Evolutionary conservation across 2,329 filamentous ascomycete genomes (phyloP).

Genomic region (Neofusicoccum laricinum): DNA sequence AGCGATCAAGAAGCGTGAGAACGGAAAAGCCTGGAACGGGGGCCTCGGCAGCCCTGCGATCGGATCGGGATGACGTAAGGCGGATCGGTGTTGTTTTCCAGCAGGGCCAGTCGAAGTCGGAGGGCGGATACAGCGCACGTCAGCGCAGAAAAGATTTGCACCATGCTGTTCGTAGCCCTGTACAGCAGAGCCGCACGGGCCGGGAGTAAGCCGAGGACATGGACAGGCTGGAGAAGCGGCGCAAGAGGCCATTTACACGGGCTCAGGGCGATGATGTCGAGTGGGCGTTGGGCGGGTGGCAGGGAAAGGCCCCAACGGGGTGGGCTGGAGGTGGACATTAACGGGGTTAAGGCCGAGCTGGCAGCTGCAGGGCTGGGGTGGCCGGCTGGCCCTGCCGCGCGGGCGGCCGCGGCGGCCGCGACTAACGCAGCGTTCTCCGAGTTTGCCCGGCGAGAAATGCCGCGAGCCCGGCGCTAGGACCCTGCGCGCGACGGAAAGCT

Average conservation of each 20-base stretch:
- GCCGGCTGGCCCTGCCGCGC: neutral
- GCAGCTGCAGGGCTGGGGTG: neutral
- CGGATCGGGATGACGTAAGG: constrained; percentile 2
- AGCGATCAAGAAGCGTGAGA: neutral
- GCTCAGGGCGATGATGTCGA: neutral
- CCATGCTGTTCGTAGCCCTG: neutral
- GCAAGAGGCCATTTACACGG: neutral
- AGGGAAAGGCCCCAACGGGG: neutral
- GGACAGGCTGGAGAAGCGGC: neutral
- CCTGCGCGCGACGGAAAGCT: neutral
- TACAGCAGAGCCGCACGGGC: neutral
- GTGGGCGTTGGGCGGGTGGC: neutral
- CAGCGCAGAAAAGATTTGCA: neutral
- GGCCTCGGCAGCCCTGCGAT: neutral
- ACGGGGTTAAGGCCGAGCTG: neutral
- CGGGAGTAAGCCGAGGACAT: too few relatives aligned
- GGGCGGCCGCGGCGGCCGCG: neutral
- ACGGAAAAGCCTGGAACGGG: neutral
- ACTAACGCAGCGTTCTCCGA: neutral
- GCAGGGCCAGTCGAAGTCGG: neutral
- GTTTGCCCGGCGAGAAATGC: neutral
- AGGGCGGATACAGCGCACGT: neutral
- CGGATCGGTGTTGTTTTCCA: neutral
- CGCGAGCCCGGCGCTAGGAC: neutral
- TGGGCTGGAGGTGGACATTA: neutral